These are phyloP conservation scores for Polytrichum formosum DNA, from an alignment of 225 moss, liverwort and hornwort species.

Conservation along the genomic window DNA sequence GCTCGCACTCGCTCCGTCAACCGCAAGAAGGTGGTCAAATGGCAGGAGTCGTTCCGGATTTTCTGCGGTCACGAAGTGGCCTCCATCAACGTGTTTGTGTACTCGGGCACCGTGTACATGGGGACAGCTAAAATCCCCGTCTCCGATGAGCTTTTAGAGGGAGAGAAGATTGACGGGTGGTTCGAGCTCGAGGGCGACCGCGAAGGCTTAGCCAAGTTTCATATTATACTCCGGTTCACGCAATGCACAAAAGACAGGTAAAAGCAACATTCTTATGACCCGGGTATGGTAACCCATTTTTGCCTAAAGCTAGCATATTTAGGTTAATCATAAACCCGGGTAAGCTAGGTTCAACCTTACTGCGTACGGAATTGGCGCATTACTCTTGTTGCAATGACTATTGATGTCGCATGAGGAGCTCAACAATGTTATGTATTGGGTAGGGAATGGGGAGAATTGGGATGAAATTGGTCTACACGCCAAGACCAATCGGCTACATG, in stretches of 20 bases:
- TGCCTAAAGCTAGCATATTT: too few relatives aligned
- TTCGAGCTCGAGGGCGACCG: slow-evolving; percentile 47
- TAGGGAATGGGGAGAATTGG: too few relatives aligned
- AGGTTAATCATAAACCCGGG: too few relatives aligned
- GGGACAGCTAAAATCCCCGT: slow-evolving; percentile 55
- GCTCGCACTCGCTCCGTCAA: slow-evolving; percentile 57
- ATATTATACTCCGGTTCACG: slow-evolving; percentile 52
- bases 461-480: too few relatives aligned
- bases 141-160: slow-evolving; percentile 49
- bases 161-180: slow-evolving; percentile 57
- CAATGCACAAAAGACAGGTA: slow-evolving; percentile 43
- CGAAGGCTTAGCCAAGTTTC: slow-evolving; percentile 56
- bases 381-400: too few relatives aligned
- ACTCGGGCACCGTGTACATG: slow-evolving; percentile 48
- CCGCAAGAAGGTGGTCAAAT: slow-evolving; percentile 49
- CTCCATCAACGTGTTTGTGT: slow-evolving; percentile 45
- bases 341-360: too few relatives aligned
- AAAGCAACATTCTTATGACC: too few relatives aligned
- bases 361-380: too few relatives aligned
- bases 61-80: slow-evolving; percentile 61
- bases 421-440: too few relatives aligned
- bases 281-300: too few relatives aligned
- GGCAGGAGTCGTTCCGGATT: slow-evolving; percentile 62
- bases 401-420: too few relatives aligned
- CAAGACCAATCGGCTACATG: too few relatives aligned